Evolutionary conservation across 352 stramenopile genomes (phyloP).

Genomic region (Phytophthora megakarya): DNA sequence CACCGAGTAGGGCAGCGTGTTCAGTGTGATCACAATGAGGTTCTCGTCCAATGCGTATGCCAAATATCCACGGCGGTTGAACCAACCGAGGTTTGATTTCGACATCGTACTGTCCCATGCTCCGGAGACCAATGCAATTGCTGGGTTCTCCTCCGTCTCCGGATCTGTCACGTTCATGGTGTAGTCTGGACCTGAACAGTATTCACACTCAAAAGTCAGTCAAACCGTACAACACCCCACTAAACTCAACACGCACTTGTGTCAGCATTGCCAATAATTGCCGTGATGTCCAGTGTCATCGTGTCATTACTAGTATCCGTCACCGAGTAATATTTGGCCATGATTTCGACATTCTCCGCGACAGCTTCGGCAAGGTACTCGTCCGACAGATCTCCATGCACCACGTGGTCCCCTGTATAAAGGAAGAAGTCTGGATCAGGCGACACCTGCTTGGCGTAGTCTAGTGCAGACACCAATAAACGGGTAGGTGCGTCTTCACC

Average conservation of each 20-base stretch:
- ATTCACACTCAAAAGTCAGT: constrained; percentile 1
- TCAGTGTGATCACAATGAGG: constrained; percentile 72
- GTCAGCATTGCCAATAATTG: constrained; percentile 77
- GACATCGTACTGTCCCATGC: constrained; percentile 64
- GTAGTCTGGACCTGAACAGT: constrained; percentile 62
- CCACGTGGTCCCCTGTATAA: constrained; percentile 75
- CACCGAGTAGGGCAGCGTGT: constrained; percentile 85
- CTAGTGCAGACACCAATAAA: constrained; percentile 64
- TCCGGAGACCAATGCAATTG: constrained; percentile 56
- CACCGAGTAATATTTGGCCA: constrained; percentile 62
- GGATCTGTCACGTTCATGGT: constrained; percentile 78
- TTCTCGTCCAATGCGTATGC: constrained; percentile 68
- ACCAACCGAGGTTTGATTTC: constrained; percentile 49
- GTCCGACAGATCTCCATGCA: constrained; percentile 58
- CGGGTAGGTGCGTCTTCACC: constrained; percentile 50
- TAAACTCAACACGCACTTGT: constrained; percentile 39
- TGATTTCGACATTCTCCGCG: constrained; percentile 56
- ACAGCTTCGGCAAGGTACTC: constrained; percentile 60
- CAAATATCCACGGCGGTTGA: constrained; percentile 68
- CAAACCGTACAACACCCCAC: background rate
- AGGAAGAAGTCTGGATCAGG: constrained; percentile 70
- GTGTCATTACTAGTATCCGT: constrained; percentile 30
- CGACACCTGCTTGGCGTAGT: constrained; percentile 61
- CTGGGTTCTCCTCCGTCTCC: constrained; percentile 51
- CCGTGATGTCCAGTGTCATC: constrained; percentile 48